Evolutionary conservation across 768 basidiomycete species (phyloP).

Genomic region (Roridomyces roridus): DNA sequence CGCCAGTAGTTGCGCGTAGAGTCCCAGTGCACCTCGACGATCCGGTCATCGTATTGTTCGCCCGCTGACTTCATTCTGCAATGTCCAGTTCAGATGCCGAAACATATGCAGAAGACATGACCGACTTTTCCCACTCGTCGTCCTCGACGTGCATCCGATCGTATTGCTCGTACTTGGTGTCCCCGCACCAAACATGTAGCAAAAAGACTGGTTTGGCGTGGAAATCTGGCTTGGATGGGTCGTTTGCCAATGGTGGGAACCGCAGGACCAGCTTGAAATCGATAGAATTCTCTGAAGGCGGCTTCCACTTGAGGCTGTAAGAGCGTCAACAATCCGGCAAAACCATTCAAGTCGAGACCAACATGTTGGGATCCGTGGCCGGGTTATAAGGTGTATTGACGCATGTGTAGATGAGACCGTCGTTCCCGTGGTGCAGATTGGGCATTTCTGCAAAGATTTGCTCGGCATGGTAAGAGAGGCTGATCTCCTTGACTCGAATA

Average conservation of each 20-base stretch:
- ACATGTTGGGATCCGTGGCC: slow-evolving; percentile 90
- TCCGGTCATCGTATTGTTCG: slow-evolving; percentile 91
- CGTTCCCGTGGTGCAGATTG: slow-evolving; percentile 86
- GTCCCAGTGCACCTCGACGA: slow-evolving; percentile 96
- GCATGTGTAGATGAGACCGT: slow-evolving; percentile 96
- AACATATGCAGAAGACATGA: slow-evolving; percentile 6
- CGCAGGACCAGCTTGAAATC: slow-evolving; percentile 97
- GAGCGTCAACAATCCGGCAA: slow-evolving; percentile 7
- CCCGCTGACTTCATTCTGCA: slow-evolving; percentile 80
- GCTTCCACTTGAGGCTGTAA: slow-evolving; percentile 95
- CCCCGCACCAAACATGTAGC: slow-evolving; percentile 84
- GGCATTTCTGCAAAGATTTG: slow-evolving; percentile 90
- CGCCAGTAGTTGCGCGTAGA: slow-evolving; percentile 69
- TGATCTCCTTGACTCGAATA: slow-evolving; percentile 87
- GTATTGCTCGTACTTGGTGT: slow-evolving; percentile 78
- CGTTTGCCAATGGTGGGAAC: slow-evolving; percentile 71
- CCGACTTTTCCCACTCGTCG: slow-evolving; percentile 90
- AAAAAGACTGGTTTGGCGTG: slow-evolving; percentile 86
- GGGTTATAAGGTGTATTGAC: slow-evolving; percentile 85
- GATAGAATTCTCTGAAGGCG: slow-evolving; percentile 95
- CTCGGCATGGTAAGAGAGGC: slow-evolving; percentile 85
- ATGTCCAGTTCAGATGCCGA: slow-evolving; percentile 5
- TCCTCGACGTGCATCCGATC: slow-evolving; percentile 88
- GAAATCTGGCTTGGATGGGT: slow-evolving; percentile 74
- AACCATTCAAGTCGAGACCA: slow-evolving; percentile 30